Percentiles rank a stretch among this genome's conserved stretches.
phyloP scores from a whole-genome alignment of 345 rosid genomes.

The Salix arbutifolia region DNA sequence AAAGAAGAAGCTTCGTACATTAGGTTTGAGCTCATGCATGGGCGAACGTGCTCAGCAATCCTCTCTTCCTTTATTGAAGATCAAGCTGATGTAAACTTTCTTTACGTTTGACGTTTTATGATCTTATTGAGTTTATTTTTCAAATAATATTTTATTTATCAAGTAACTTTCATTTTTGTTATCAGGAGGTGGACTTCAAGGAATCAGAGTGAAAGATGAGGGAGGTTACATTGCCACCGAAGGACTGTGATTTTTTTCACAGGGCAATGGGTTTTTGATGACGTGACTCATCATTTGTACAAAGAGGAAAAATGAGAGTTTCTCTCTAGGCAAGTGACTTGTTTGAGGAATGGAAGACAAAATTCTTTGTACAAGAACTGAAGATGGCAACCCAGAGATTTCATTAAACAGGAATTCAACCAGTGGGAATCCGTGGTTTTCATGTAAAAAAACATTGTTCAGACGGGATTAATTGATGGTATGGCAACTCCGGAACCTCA shows the following conservation, averaged over 20 bases:
- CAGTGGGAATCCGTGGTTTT: constrained; percentile 74
- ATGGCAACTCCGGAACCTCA: no score
- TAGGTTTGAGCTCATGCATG: no score
- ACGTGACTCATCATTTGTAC: constrained; percentile 18
- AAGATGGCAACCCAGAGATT: constrained; percentile 40
- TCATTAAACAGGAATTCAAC: constrained; percentile 53
- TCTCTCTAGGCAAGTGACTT: constrained; percentile 27
- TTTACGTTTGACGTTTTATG: no score
- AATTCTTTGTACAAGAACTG: constrained; percentile 30
- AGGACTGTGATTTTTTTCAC: constrained; percentile 19
- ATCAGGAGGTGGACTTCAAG: neutral
- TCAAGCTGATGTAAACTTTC: no score
- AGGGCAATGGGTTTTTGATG: constrained; percentile 27
- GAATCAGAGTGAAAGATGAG: neutral
- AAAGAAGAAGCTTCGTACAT: no score
- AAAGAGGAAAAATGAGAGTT: constrained; percentile 25
- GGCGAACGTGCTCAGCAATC: no score
- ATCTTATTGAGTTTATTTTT: no score
- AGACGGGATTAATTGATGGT: no score
- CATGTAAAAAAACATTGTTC: no score
- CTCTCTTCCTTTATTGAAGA: no score
- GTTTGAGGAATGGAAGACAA: constrained; percentile 21
- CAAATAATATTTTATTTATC: no score
- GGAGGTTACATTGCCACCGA: constrained; percentile 10
- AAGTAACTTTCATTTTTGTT: neutral